Base-by-base conservation (phyloP, 2,329 filamentous ascomycete genomes). In the Erysiphe neolycopersici region DNA sequence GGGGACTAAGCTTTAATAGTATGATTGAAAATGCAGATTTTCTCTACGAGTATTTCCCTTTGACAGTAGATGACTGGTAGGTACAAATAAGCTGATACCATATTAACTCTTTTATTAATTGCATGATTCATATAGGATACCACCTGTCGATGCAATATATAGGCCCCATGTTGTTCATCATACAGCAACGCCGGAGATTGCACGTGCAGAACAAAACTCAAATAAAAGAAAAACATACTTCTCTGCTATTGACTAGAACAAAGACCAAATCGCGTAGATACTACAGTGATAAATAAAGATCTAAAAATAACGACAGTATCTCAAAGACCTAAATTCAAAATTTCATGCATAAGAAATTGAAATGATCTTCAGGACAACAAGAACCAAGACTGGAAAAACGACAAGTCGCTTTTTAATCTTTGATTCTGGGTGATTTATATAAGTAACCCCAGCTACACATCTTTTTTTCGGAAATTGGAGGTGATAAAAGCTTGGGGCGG, bases 111-210 rank as follows among this genome's bases (percentile, higher is more conserved):
- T 26, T 26, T 36, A 35, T 38, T 9, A 26, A 36, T 19, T 43
- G 43, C 22, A 41, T 42, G 35, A 71, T 71, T 16, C 30, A 5
- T 31, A 18, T 41, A 56, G 54, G 76, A 83, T 85, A 71, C 79
- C 79, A 2, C 83, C 82, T 1, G 81, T 91, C 3, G 83, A 92
- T 59, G 83, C 83, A 5, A 77, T 93, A 14, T 93, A 92, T 57
- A 68, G 83, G 41, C 87, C 85, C 5, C 85, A 94, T 58, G 82
- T 93, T 14, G 85, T 94, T 3, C 87, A 95, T 60, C 85, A 94
- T 57, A 87, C 80, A 14, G 87, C 80, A 14, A 64, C 79, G 41
- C 74, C 76, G 10, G 67, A 71, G 4, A 76, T 81, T 51, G 66
- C 78, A 52, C 79, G 79, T 54, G 75, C 76, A 2, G 71, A 77